Conservation (phyloP, 352 stramenopile species). For the Phytophthora ohioensis region DNA sequence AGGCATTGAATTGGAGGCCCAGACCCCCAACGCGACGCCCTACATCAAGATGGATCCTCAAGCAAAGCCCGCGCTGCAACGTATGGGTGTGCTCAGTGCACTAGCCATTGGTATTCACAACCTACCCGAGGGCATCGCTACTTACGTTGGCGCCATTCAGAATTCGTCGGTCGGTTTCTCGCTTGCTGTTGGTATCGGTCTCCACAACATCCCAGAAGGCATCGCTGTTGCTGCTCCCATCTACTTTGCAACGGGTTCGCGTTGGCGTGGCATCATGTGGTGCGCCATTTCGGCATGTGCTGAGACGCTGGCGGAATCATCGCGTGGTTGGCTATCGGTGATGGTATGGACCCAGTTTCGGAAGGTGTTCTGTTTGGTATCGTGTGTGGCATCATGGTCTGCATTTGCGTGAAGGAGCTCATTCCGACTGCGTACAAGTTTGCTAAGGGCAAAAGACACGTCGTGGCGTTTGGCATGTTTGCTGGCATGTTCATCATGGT, state of each 20-base stretch:
- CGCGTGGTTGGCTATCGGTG: constrained; percentile 86
- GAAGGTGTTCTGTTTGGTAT: constrained; percentile 93
- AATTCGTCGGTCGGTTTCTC: constrained; percentile 92
- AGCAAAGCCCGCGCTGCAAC: constrained; percentile 55
- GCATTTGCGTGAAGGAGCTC: constrained; percentile 91
- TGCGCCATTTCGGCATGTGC: constrained; percentile 88
- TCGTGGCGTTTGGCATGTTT: constrained; percentile 85
- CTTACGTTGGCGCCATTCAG: constrained; percentile 92
- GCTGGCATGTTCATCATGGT: constrained; percentile 91
- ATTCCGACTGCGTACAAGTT: constrained; percentile 93
- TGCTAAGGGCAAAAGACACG: constrained; percentile 72
- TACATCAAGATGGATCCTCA: constrained; percentile 42
- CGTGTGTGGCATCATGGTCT: constrained; percentile 95
- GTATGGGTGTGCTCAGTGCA: constrained; percentile 91
- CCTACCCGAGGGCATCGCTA: constrained; percentile 96
- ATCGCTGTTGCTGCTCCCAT: constrained; percentile 95
- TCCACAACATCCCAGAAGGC: constrained; percentile 98
- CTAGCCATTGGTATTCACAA: constrained; percentile 95
- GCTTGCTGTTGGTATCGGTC: constrained; percentile 94
- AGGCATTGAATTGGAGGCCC: constrained; percentile 36
- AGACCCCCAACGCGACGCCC: constrained; percentile 22
- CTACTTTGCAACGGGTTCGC: constrained; percentile 96
- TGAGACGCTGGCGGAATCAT: constrained; percentile 91
- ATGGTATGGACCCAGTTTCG: constrained; percentile 64
- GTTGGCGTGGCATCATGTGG: constrained; percentile 94